These are phyloP conservation scores for Wickerhamomyces hampshirensis DNA, from an alignment of 805 yeast genomes.

Conservation along the genomic window DNA sequence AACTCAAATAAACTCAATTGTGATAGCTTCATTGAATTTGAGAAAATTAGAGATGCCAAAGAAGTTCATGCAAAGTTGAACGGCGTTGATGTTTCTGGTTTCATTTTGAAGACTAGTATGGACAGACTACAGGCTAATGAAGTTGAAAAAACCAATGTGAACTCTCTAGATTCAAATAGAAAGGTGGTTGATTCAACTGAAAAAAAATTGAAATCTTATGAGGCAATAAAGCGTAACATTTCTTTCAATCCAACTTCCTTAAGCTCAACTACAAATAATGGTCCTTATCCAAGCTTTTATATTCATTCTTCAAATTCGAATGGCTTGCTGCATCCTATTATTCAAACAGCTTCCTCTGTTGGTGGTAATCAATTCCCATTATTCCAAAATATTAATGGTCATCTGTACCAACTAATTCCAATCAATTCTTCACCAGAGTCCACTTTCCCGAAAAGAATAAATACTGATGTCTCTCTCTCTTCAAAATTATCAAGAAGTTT, in stretches of 20 bases:
- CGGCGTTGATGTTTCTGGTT: constrained; percentile 22
- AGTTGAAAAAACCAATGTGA: background rate
- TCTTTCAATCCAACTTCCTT: too few relatives aligned
- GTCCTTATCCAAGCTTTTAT: too few relatives aligned
- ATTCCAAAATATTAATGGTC: constrained; percentile 1
- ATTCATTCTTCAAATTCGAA: too few relatives aligned
- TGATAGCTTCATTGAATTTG: constrained; percentile 24
- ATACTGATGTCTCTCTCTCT: background rate
- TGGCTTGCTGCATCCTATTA: too few relatives aligned
- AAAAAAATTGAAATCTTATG: too few relatives aligned
- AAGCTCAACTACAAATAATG: too few relatives aligned
- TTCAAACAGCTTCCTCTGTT: too few relatives aligned
- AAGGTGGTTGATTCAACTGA: too few relatives aligned
- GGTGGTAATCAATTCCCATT: too few relatives aligned
- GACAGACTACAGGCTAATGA: constrained; percentile 3
- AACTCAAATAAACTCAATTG: constrained; percentile 5
- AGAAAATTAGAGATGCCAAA: constrained; percentile 20
- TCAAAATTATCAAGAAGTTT: too few relatives aligned
- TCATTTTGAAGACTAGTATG: constrained; percentile 13
- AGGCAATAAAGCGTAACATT: too few relatives aligned
- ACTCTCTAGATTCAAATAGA: background rate
- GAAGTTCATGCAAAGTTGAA: constrained; percentile 19
- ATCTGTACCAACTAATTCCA: constrained; percentile 1
- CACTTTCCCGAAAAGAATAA: background rate
- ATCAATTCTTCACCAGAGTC: background rate